Percentiles rank a stretch among this genome's conserved stretches.
These are phyloP conservation scores for Ascocoryne sarcoides DNA, from an alignment of 2,329 filamentous ascomycete genomes.

Conservation along the genomic window DNA sequence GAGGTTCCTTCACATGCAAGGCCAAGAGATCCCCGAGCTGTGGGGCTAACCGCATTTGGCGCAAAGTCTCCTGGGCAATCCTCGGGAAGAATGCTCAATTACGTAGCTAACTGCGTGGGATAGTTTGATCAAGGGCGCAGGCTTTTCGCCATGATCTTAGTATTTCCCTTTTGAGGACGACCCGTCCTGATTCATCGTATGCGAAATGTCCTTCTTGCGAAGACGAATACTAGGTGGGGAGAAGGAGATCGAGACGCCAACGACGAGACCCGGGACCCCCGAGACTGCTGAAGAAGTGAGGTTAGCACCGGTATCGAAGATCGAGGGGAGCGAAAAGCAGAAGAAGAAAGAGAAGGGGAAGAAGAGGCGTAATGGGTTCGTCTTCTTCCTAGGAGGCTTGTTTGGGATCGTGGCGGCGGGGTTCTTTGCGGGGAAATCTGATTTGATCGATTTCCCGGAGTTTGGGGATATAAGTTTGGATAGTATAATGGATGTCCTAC, in stretches of 20 bases:
- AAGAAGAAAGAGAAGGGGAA: constrained; percentile 14
- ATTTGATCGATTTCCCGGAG: constrained; percentile 74
- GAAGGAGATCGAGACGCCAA: constrained; percentile 7
- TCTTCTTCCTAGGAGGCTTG: constrained; percentile 82
- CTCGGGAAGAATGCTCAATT: no score
- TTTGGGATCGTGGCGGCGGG: constrained; percentile 83
- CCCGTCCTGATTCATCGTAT: no score
- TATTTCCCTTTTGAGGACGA: no score
- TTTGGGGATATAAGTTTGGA: constrained; percentile 71
- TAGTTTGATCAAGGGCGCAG: no score
- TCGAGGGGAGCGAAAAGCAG: constrained; percentile 21
- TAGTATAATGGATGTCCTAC: constrained; percentile 76
- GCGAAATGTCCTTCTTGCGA: constrained; percentile 14
- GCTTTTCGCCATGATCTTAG: no score
- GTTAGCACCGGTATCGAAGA: constrained; percentile 41
- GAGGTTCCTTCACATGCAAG: neutral
- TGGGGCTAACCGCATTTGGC: no score
- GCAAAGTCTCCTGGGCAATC: no score
- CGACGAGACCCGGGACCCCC: constrained; percentile 13
- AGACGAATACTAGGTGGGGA: constrained; percentile 16
- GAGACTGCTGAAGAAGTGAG: constrained; percentile 35
- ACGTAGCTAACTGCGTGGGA: no score
- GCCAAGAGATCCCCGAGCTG: neutral
- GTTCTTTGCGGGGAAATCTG: constrained; percentile 82
- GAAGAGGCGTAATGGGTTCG: constrained; percentile 63